These are phyloP conservation scores for Mucor piriformis DNA, from an alignment of 371 early-diverging fungal genomes.

Conservation along the genomic window DNA sequence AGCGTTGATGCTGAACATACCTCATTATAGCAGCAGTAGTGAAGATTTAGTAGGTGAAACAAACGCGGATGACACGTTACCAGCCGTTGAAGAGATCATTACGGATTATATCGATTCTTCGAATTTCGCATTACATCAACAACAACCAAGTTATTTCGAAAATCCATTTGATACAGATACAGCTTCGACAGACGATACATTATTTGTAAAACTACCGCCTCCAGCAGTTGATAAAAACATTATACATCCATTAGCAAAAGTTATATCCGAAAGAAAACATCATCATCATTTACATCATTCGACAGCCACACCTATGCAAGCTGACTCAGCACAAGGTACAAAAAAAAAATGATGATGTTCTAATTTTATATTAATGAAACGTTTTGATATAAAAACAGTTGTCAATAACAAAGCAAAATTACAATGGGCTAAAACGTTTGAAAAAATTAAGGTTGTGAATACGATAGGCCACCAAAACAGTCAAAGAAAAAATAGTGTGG, in stretches of 20 bases:
- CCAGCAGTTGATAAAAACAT: neutral
- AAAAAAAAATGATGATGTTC: neutral
- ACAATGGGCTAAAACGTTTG: constrained; percentile 33
- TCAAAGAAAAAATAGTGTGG: constrained; percentile 12
- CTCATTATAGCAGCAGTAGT: constrained; percentile 9
- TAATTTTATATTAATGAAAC: neutral
- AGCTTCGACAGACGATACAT: constrained; percentile 11
- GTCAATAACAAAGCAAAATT: constrained; percentile 16
- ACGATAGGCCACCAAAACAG: constrained; percentile 2
- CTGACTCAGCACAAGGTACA: constrained; percentile 1
- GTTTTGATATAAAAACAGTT: neutral
- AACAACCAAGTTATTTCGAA: constrained; percentile 43
- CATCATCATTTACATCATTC: neutral
- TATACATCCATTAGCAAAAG: neutral
- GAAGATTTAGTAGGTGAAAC: constrained; percentile 4
- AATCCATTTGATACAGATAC: constrained; percentile 43
- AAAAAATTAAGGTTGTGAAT: constrained; percentile 30
- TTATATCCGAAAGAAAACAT: neutral
- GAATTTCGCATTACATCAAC: constrained; percentile 8
- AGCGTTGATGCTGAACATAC: constrained; percentile 23
- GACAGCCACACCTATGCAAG: neutral
- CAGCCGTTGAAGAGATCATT: constrained; percentile 40
- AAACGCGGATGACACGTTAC: constrained; percentile 35
- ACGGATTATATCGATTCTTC: constrained; percentile 16
- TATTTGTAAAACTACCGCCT: neutral